Base-by-base conservation (phyloP, 2,329 filamentous ascomycete genomes). In the Claviceps sp. region DNA sequence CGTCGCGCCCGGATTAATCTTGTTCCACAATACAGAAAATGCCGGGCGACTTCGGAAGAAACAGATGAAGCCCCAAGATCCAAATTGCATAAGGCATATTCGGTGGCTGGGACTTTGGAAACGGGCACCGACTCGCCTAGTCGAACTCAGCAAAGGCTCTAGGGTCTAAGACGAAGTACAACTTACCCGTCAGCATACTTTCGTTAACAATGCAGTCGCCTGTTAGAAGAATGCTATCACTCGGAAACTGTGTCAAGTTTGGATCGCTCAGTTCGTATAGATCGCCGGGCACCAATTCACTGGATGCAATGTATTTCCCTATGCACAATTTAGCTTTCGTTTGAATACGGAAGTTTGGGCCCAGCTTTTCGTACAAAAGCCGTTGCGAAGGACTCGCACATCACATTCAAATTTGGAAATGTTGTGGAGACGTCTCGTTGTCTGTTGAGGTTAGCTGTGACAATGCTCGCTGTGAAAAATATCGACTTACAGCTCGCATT, bases 151-250 rank as follows among this genome's bases (percentile, higher is more conserved):
- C 5, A 20, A 13, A 37, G 41, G 26, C 26, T 36, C 40, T 13
- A 11, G 5, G 5, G 16, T 14, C 5, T 36, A 24, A 16, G 26
- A 34, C 26, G 26, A 5, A 43, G n/a, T 18, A 22, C 73, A 16
- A 34, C 59, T 50, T 58, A 68, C 68, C 68, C 41, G 93, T 98
- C 38, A 98, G 79, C 93, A 98, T 98, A 70, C 93, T 97, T 69
- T 98, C 93, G 62, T 98, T 98, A 58, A 98, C 90, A 56, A 98
- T 97, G 62, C 90, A 96, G 68, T 98, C 94, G 42, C 93, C 94
- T 50, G 87, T 88, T 0, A 98, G 76, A 5, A 98, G 72, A 37
- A 98, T 72, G 65, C 91, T 95, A 66, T 98, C 93, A 61, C 88
- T 93, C 1, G 93, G 93, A 56, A 97, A 86, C 60, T 95, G 87